Base-by-base conservation (phyloP, 83 land plant species). In the Thuja plicata region DNA sequence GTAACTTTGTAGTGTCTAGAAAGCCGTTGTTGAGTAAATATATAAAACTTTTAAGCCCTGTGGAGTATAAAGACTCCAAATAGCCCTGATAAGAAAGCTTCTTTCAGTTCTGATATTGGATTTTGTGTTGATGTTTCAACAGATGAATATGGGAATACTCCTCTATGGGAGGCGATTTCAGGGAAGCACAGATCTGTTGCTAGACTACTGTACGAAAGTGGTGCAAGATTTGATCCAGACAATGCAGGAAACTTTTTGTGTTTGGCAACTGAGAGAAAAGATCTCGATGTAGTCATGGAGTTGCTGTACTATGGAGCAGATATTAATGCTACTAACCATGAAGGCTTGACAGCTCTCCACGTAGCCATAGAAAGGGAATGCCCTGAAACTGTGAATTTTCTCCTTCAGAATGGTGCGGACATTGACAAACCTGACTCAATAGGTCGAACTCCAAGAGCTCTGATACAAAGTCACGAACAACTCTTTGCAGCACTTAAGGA, bases 141-240 rank as follows among this genome's bases (percentile, higher is more conserved):
- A 94, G 93, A 94, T 85, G 48, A 90, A 45, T 77, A 93, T 88
- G 96, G 93, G 9, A 91, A 93, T 86, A 93, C 92, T 54, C 89
- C 96, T 3, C 35, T 94, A 57, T 93, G 93, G 94, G 90, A 89
- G 27, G 94, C 96, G 10, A 90, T 94, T 70, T 76, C 90, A 19
- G 46, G 90, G 73, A 94, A 92, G 48, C 90, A 94, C 82, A 89
- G 89, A 81, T 89, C 92, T 4, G 90, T 94, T 19, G 92, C 91
- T 77, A 84, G 80, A 66, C 84, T 94, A 48, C 88, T 94, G 21
- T 90, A 93, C 89, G 90, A 92, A 35, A 91, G 46, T 87, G 92
- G 94, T 27, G 88, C 88, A 71, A 86, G 90, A 12, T 90, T 91
- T 8, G 91, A 94, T 60, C 90, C 90, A 50, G 62, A 89, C n/a